Evolutionary conservation across 352 stramenopile genomes (phyloP), one percentile per base, ranked within the genome.

Genomic region (Phytophthora tentaculata): DNA sequence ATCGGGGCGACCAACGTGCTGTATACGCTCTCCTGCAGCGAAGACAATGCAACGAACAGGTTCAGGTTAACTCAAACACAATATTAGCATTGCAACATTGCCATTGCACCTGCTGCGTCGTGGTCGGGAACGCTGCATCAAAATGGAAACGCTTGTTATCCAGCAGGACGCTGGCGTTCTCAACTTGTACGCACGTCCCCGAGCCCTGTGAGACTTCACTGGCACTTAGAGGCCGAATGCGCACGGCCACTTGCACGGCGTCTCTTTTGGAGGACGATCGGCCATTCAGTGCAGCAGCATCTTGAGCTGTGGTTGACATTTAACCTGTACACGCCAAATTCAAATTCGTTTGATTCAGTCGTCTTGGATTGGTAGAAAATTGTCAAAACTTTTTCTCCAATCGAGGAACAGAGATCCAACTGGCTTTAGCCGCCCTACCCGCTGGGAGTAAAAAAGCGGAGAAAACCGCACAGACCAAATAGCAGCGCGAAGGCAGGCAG

Each of bases 111-210:
- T 77, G 82, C 28, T 24, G 35, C 16, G 69, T 67, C 10, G 73
- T 53, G 13, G 75, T 54, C 22, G 76, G 44, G 60, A 97, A 93
- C 8, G 83, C 89, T 8, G 91, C 77, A 65, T 97, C 89, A 47
- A 97, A 97, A 32, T 89, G 88, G 44, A 80, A 97, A 52, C 81
- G 76, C 60, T 79, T 74, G 7, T 73, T 65, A 20, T 49, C 62
- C 44, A 86, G 44, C 44, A 73, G 20, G 19, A 83, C 41, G n/a
- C 58, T 73, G 20, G 14, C 22, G 23, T 73, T 60, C 44, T 47
- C 45, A 23, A 73, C 71, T 8, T 75, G 48, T 17, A 84, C 66
- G 23, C 73, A 80, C 9, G 49, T 43, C 24, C 67, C 67, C 10
- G 68, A 76, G 14, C 61, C 74, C 50, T 79, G 67, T 9, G 45